Evolutionary conservation across 2,329 filamentous ascomycete genomes (phyloP), one percentile per base, ranked within the genome.

Genomic region (Zymoseptoria tritici): DNA sequence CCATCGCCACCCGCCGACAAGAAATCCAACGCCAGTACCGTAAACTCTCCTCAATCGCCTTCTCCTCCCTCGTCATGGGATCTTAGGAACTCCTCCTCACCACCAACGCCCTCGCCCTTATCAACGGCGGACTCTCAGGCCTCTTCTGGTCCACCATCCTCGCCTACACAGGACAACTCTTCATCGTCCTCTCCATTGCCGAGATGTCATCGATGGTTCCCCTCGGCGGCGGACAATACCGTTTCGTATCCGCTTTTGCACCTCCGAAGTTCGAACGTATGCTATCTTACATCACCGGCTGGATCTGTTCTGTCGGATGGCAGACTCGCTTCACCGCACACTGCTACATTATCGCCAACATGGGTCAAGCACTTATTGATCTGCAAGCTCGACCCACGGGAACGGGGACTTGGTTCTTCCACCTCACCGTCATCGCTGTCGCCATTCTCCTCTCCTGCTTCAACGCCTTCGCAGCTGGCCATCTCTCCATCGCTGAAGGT

Each of bases 1-100:
- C 36, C 36, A 16, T 46, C 36, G 36, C 36, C 36, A 46, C 36
- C 13, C 36, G 36, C 3, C 36, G 36, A 26, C 62, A 63, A 52
- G 60, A 67, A 36, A 63, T 69, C 16, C 66, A 66, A 29, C 60
- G 58, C 26, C 66, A 66, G 20, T 68, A 69, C 52, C 63, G 66
- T 7, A 60, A 64, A 9, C 53, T 68, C 4, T 66, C 65, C 0
- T 66, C 62, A 5, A 62, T 70, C 7, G 77, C 77, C 8, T 81
- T 81, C 61, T 76, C 76, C 16, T 79, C 78, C 57, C 77, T 78
- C 8, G 75, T 80, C 24, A 77, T 80, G 62, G 78, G 78, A 50
- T 82, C 80, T 0, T 83, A 79, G 81, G 81, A 83, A 64, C 73
- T 77, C 19, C 56, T 67, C 0, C 57, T 68, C 9, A 64, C 66